Percentiles rank a stretch among this genome's conserved stretches.
These are phyloP conservation scores for Saccharomyces mikatae DNA, from an alignment of 805 yeast genomes.

Conservation along the genomic window DNA sequence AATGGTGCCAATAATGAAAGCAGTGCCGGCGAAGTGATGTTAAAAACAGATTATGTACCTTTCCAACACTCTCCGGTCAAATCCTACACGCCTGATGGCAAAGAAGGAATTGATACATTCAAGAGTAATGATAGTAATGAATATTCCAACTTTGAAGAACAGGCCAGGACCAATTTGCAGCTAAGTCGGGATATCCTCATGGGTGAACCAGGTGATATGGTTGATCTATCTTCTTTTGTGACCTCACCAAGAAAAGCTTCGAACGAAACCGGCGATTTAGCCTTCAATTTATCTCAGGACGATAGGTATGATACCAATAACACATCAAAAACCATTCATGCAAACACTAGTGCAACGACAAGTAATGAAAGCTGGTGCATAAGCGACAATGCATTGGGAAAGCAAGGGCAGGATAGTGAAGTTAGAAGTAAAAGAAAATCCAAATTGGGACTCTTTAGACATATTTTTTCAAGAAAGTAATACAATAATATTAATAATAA, in stretches of 20 bases:
- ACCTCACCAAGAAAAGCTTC: background rate
- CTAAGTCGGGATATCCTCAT: slow-evolving; percentile 17
- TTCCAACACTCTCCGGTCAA: background rate
- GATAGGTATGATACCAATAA: background rate
- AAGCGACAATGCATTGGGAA: background rate
- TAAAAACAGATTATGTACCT: background rate
- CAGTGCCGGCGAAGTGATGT: background rate
- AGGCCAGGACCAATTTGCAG: background rate
- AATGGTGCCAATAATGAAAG: background rate
- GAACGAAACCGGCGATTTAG: background rate
- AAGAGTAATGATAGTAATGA: background rate
- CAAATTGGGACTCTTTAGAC: background rate
- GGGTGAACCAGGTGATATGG: slow-evolving; percentile 31
- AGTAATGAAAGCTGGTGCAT: background rate
- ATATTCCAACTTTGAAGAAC: background rate
- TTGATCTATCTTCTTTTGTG: slow-evolving; percentile 16
- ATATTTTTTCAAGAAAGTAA: background rate
- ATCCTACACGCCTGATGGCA: background rate
- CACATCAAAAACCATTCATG: background rate
- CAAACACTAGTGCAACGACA: background rate
- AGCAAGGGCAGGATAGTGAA: background rate
- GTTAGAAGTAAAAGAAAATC: background rate
- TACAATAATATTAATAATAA: background rate
- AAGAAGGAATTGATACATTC: background rate
- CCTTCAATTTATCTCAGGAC: background rate